Percentiles rank a stretch among this genome's conserved stretches.
Evolutionary conservation across 1,139 yeast genomes (phyloP).

Genomic region (Saccharomyces pastorianus): DNA sequence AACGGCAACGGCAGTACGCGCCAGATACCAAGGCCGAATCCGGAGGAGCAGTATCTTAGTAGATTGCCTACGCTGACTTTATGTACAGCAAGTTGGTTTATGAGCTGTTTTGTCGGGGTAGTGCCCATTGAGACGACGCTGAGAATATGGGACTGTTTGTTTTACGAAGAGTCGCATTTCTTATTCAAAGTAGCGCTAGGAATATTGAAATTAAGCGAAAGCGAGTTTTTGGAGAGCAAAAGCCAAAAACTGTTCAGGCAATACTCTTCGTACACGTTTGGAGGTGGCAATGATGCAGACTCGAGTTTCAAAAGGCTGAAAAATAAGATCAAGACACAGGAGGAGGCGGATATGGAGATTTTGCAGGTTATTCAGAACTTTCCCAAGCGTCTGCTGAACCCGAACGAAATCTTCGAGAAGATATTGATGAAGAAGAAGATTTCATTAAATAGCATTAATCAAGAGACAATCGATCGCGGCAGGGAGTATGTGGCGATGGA

Average conservation of each 20-base stretch:
- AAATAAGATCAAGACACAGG: slow-evolving; percentile 10
- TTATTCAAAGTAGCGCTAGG: slow-evolving; percentile 77
- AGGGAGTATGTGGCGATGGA: slow-evolving; percentile 66
- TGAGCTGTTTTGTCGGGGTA: slow-evolving; percentile 85
- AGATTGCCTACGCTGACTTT: slow-evolving; percentile 83
- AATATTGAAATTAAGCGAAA: slow-evolving; percentile 64
- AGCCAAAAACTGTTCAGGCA: neutral
- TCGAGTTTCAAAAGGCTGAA: slow-evolving; percentile 1
- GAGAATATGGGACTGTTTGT: slow-evolving; percentile 88
- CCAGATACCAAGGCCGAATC: slow-evolving; percentile 1
- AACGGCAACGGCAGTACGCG: slow-evolving; percentile 5
- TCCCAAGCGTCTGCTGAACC: slow-evolving; percentile 68
- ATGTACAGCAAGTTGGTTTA: slow-evolving; percentile 95
- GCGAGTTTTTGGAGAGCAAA: slow-evolving; percentile 8
- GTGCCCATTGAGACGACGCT: slow-evolving; percentile 81
- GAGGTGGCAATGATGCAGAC: slow-evolving; percentile 7
- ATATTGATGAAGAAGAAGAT: slow-evolving; percentile 65
- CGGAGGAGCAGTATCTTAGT: slow-evolving; percentile 52
- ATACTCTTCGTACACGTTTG: slow-evolving; percentile 9
- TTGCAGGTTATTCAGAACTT: slow-evolving; percentile 80
- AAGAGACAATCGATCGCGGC: slow-evolving; percentile 71
- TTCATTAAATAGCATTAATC: slow-evolving; percentile 69
- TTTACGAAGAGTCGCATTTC: slow-evolving; percentile 84
- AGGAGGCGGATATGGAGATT: slow-evolving; percentile 66
- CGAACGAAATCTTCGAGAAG: slow-evolving; percentile 58